These are phyloP conservation scores for Lupinus albus DNA, from an alignment of 306 rosid species.

Conservation along the genomic window DNA sequence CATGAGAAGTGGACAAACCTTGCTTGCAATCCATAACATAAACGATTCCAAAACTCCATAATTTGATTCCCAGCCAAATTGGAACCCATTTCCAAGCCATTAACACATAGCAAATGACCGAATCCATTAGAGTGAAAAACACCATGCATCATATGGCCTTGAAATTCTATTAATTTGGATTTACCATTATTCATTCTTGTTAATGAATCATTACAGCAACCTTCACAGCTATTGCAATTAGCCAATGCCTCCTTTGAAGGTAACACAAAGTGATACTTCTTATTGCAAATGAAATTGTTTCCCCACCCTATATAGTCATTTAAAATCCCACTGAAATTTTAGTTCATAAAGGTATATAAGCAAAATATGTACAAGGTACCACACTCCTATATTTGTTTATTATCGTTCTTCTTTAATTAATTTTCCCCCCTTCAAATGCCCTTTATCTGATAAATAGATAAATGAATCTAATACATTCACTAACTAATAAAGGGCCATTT, in stretches of 20 bases:
- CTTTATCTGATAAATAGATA: too few relatives aligned
- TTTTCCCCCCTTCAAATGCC: too few relatives aligned
- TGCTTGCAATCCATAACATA: conserved; percentile 67
- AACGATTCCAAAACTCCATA: conserved; percentile 82
- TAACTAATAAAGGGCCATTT: too few relatives aligned
- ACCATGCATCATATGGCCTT: conserved; percentile 81
- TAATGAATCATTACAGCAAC: conserved; percentile 33
- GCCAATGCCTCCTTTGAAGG: conserved; percentile 70
- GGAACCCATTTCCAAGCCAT: conserved; percentile 77
- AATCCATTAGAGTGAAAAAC: conserved; percentile 87
- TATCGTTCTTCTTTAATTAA: too few relatives aligned
- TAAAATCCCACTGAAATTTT: conserved; percentile 19
- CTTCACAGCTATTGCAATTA: conserved; percentile 52
- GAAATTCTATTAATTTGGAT: conserved; percentile 52
- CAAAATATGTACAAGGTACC: neutral
- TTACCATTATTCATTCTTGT: conserved; percentile 44
- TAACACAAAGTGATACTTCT: conserved; percentile 83
- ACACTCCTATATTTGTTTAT: too few relatives aligned
- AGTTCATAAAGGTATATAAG: neutral
- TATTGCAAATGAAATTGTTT: conserved; percentile 73
- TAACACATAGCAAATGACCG: conserved; percentile 78
- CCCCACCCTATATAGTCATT: conserved; percentile 77
- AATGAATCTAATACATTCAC: too few relatives aligned
- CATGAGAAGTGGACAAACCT: conserved; percentile 47
- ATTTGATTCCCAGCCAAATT: conserved; percentile 65